Percentiles rank a stretch among this genome's conserved stretches.
Conservation (phyloP, 139 green algal species). For the Chlorella sp. region DNA sequence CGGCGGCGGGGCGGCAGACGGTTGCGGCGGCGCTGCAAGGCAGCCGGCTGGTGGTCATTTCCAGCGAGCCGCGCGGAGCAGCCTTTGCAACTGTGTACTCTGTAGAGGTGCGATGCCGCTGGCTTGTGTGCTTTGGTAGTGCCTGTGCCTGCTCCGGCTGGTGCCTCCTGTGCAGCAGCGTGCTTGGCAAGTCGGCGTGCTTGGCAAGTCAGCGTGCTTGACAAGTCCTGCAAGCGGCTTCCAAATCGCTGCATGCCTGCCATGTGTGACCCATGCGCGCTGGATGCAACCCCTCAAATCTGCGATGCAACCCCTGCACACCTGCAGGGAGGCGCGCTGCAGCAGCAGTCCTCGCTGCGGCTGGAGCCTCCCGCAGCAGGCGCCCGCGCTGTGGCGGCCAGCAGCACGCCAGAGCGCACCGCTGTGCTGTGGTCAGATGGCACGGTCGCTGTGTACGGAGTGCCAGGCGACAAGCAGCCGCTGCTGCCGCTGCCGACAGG, state of each 20-base stretch:
- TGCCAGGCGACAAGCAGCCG: neutral
- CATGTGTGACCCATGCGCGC: too few species aligned
- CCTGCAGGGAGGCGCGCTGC: neutral
- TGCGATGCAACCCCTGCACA: too few species aligned
- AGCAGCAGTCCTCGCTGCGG: neutral
- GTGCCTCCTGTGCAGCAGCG: too few species aligned
- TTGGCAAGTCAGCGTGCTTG: too few species aligned
- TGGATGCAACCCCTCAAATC: too few species aligned
- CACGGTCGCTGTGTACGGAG: constrained; percentile 13
- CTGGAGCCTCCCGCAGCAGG: neutral
- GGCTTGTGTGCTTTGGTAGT: too few species aligned
- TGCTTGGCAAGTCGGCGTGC: too few species aligned
- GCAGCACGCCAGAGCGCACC: neutral
- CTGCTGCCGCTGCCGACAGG: neutral
- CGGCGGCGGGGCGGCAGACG: neutral
- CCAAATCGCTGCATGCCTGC: too few species aligned
- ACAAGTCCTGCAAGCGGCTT: too few species aligned
- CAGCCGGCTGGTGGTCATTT: neutral
- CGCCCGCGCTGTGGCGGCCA: neutral
- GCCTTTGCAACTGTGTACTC: neutral
- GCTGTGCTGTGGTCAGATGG: constrained; percentile 44
- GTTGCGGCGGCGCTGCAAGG: constrained; percentile 8
- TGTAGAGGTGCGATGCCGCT: too few species aligned
- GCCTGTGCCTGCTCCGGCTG: too few species aligned
- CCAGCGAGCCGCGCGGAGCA: neutral